phyloP scores from a whole-genome alignment of 495 filamentous ascomycete species.

The Hypomontagnella monticulosa region DNA sequence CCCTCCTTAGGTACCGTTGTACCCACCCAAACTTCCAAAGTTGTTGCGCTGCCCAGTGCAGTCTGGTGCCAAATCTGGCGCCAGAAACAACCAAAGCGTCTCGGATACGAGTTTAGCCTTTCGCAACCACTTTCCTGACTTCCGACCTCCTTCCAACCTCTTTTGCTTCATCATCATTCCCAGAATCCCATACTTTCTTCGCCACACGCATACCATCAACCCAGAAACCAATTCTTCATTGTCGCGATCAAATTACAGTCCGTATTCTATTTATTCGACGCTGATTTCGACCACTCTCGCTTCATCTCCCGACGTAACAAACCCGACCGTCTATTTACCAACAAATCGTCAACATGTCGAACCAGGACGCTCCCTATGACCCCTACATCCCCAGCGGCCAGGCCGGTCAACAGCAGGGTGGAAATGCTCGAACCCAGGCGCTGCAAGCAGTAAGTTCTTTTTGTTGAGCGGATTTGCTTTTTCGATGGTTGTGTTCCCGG shows the following conservation, averaged over 20 bases:
- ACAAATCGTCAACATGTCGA: constrained; percentile 66
- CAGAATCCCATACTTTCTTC: constrained; percentile 22
- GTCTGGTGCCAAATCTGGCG: too few relatives aligned
- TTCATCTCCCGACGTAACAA: constrained; percentile 9
- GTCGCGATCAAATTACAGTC: constrained; percentile 18
- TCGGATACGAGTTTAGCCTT: constrained; percentile 41
- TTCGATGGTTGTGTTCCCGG: constrained; percentile 35
- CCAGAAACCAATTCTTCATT: constrained; percentile 22
- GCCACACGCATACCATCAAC: constrained; percentile 36
- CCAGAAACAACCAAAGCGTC: constrained; percentile 40
- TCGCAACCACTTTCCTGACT: constrained; percentile 34
- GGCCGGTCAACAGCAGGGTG: constrained; percentile 52
- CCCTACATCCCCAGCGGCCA: constrained; percentile 85
- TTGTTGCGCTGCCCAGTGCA: constrained; percentile 10
- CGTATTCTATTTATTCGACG: constrained; percentile 24
- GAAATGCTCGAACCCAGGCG: constrained; percentile 65
- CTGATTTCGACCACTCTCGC: constrained; percentile 6
- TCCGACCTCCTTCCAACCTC: constrained; percentile 44
- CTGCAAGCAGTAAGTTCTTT: constrained; percentile 80
- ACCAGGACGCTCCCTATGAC: constrained; percentile 83
- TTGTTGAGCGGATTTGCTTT: constrained; percentile 5
- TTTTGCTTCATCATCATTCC: constrained; percentile 18
- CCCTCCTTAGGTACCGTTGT: constrained; percentile 21
- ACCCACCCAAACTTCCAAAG: too few relatives aligned
- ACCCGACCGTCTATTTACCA: constrained; percentile 37